These are phyloP conservation scores for Fusarium hostae DNA, from an alignment of 2,329 filamentous ascomycete species.

Conservation along the genomic window DNA sequence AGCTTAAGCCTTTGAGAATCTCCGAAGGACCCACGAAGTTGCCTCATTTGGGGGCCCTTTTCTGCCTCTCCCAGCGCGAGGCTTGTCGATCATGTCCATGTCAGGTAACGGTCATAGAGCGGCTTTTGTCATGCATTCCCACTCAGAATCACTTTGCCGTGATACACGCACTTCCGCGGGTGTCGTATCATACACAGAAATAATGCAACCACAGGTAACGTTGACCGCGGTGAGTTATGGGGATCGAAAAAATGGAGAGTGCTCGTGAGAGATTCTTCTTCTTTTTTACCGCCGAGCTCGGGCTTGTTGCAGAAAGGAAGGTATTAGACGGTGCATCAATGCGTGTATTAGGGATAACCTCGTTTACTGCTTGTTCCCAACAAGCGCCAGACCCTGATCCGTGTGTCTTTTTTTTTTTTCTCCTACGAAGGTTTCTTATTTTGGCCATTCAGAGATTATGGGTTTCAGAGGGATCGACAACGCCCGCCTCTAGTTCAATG, in stretches of 20 bases:
- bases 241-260: constrained; percentile 7
- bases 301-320: constrained; percentile 13
- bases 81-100: constrained; percentile 27
- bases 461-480: constrained; percentile 25
- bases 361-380: constrained; percentile 8
- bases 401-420: constrained; percentile 13
- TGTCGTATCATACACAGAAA: background rate
- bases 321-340: constrained; percentile 25
- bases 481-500: constrained; percentile 14
- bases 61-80: constrained; percentile 6
- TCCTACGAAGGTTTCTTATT: constrained; percentile 1
- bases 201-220: constrained; percentile 9
- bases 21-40: constrained; percentile 23
- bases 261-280: background rate
- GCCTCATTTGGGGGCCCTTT: constrained; percentile 2
- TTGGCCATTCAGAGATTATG: constrained; percentile 20
- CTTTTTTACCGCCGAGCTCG: constrained; percentile 29
- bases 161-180: constrained; percentile 26
- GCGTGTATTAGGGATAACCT: constrained; percentile 17
- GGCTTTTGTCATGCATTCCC: constrained; percentile 25
- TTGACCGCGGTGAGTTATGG: constrained; percentile 6
- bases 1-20: constrained; percentile 42
- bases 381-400: constrained; percentile 26
- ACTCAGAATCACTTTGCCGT: constrained; percentile 20
- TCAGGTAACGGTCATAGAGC: constrained; percentile 25